Evolutionary conservation across 371 early-diverging fungal genomes (phyloP), one percentile per base, ranked within the genome.

Genomic region (Mucor lusitanicus): DNA sequence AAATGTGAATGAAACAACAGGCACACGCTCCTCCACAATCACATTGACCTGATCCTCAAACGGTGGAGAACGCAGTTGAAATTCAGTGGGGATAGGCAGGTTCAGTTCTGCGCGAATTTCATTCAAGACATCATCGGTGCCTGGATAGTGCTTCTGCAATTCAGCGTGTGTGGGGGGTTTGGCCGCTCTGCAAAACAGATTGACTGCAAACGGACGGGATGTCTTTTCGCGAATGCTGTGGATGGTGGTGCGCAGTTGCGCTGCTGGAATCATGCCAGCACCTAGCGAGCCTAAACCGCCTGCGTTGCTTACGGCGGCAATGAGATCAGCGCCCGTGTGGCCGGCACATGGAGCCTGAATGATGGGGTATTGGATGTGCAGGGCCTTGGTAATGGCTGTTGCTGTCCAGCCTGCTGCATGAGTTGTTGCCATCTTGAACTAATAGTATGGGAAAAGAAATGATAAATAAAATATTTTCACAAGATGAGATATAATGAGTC

Each of bases 1-100:
- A 77, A 83, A 83, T 0, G 83, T 83, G 56, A 72, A 83, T 0
- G 83, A 83, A 4, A 83, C 77, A 1, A 83, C 77, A 4, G 72
- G 78, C 2, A 80, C 80, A 8, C 63, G 48, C 46, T 80, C 80
- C 35, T 83, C 78, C 8, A 83, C 23, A 25, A 83, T 54, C 0
- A 80, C 77, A n/a, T 68, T 44, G 3, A 80, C 61, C 55, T 83
- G 83, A 0, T 76, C 69, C 3, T 77, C 73, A 33, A 83, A 68
- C 1, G 80, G 79, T 9, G 78, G 80, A 0, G 83, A 80, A 3
- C 80, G 73, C 25, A 74, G 42, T n/a, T 72, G 62, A 44, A 61
- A 80, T 3, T 59, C 48, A 6, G 54, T 40, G 2, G 83, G 83
- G 1, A 64, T 63, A 27, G 73, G 55, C 2, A 80, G 37, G 15